Evolutionary conservation across 179 eudicot species (phyloP), one percentile per base, ranked within the genome.

Genomic region (Beta macrorhiza): DNA sequence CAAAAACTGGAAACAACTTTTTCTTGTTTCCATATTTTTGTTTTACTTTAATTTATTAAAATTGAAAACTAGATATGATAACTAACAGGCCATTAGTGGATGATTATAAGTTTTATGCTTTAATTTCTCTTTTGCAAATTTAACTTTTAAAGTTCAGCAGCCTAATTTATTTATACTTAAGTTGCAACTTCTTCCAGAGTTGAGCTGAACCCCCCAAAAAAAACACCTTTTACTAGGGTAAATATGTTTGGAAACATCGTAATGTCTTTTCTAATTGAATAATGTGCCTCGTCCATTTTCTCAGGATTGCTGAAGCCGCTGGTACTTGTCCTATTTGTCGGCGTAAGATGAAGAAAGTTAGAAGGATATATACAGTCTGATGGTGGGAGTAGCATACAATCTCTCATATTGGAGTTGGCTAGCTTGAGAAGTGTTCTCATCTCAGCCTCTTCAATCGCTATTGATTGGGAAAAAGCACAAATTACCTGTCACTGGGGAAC

Each of bases 251-350:
- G 42, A 37, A 37, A 37, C 42, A 37, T 37, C 4, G 17, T 51
- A 49, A 20, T 52, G 75, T 72, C n/a, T 25, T 72, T 49, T 72
- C 11, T 72, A 44, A 52, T 15, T 12, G 58, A 22, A 71, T 6
- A 7, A 6, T 42, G 72, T 80, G 16, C 17, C 13, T 74, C 69
- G 10, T 51, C 63, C 44, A 72, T 53, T 67, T 56, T 79, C 19
- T 63, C 83, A 87, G 88, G 73, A 82, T 87, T 57, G 85, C 87
- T 72, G 95, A 90, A 82, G 83, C 79, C 72, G 88, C 92, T 20
- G 91, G 91, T 77, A 89, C 87, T 61, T 92, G 97, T 77, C 97
- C 97, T 15, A 91, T 92, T 59, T 92, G 95, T 77, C 91, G 95
- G 7, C 88, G 95, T 59, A 88, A 62, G 68, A 90, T 90, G 79